These are phyloP conservation scores for Podaxis sp. DNA, from an alignment of 768 basidiomycete genomes.

Conservation along the genomic window DNA sequence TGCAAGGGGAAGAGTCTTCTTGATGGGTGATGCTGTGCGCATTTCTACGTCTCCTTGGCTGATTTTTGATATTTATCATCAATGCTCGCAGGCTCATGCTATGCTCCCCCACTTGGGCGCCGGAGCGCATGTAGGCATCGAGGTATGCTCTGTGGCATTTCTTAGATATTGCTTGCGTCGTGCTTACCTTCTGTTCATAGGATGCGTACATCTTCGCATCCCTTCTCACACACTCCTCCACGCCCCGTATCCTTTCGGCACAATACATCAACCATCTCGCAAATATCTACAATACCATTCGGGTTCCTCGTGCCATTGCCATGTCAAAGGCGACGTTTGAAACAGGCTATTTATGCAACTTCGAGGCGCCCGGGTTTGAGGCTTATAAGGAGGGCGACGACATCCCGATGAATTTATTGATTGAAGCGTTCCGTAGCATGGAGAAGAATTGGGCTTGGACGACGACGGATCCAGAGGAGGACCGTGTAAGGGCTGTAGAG, in stretches of 20 bases:
- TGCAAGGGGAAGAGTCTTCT: conserved; percentile 16
- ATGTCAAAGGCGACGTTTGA: conserved; percentile 13
- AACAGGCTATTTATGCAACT: conserved; percentile 10
- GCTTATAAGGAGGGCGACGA: conserved; percentile 22
- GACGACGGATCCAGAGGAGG: conserved; percentile 20
- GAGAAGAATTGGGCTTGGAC: conserved; percentile 23
- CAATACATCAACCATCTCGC: conserved; percentile 14
- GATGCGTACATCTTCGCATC: conserved; percentile 31
- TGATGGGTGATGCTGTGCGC: conserved; percentile 22
- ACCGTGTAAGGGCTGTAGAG: conserved; percentile 18
- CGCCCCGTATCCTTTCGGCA: conserved; percentile 15
- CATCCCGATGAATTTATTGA: conserved; percentile 18
- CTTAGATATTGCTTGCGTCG: background rate
- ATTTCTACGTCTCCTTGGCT: background rate
- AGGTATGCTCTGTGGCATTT: conserved; percentile 22
- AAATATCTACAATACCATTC: conserved; percentile 22
- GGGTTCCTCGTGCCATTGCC: conserved; percentile 20
- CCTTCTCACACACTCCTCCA: conserved; percentile 33
- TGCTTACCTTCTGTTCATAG: background rate
- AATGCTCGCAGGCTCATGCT: conserved; percentile 32
- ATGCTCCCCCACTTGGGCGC: conserved; percentile 46
- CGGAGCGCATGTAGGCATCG: conserved; percentile 46
- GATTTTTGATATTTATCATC: background rate
- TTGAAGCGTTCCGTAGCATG: conserved; percentile 15
- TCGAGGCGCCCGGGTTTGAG: conserved; percentile 21